Evolutionary conservation across 805 yeast species (phyloP), one percentile per base, ranked within the genome.

Genomic region (Pichia sporocuriosa): DNA sequence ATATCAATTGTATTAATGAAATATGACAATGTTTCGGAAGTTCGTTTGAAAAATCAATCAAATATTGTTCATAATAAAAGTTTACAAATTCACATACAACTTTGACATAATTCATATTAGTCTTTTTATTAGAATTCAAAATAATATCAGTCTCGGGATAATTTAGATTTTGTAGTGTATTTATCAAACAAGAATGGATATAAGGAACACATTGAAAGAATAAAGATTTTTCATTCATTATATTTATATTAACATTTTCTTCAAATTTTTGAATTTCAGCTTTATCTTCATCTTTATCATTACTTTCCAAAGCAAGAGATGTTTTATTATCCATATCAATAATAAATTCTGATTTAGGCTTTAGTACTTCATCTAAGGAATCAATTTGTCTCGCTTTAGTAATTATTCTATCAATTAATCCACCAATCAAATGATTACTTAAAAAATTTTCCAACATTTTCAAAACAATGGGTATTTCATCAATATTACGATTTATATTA

Each of bases 141-240:
- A 27, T 23, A 2, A 45, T 41, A n/a, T 32, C 42, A 0, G 58
- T 56, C 15, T 51, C 34, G 4, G 67, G 67, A 42, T 56, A 63
- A 2, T 51, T 27, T 12, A 63, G 30, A 4, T 40, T 28, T 26
- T 53, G 40, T 31, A 63, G 51, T 1, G 54, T 45, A 2, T 46
- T 21, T 16, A 58, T 49, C 15, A 62, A 37, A 32, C 54, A 53
- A 12, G 50, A 49, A 46, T 63, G 59, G 22, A 63, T 34, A 38
- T 52, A 61, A 8, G 68, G 68, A 21, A 63, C 62, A 37, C 59
- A 51, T 47, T 63, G 68, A 41, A 63, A 63, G 47, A 55, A 63
- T 24, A 63, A 40, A 6, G 66, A 59, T 15, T 51, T 41, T 37
- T 59, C 61, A 46, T 61, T 62, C 61, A 61, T 60, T 13, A 59